A percentile compares a stretch with the other conserved stretches of the same genome.
Evolutionary conservation across 768 basidiomycete genomes (phyloP).

Genomic region (Leccinum subgranulosum): DNA sequence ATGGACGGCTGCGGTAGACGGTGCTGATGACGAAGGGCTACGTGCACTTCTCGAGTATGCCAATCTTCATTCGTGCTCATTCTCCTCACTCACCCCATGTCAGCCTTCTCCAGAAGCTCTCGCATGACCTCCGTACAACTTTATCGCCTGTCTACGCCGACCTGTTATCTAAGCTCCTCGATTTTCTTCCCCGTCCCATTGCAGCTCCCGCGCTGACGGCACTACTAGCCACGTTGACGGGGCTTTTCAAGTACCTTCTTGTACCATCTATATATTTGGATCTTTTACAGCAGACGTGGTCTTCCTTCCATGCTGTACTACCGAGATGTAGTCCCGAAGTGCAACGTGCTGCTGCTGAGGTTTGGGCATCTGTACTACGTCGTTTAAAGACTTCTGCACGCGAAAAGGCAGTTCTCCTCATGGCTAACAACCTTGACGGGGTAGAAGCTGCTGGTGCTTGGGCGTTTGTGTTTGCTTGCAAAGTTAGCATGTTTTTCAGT

Average conservation of each 20-base stretch:
- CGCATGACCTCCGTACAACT: conserved; percentile 78
- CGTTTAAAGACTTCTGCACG: conserved; percentile 62
- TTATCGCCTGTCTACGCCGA: conserved; percentile 59
- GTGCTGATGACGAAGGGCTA: conserved; percentile 69
- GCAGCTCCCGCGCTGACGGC: conserved; percentile 57
- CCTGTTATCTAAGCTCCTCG: conserved; percentile 53
- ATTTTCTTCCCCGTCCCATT: conserved; percentile 55
- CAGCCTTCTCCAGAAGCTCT: conserved; percentile 75
- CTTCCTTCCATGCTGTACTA: conserved; percentile 44
- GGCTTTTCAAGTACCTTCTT: conserved; percentile 70
- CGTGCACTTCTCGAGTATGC: conserved; percentile 75
- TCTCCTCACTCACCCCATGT: conserved; percentile 9
- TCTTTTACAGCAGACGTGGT: conserved; percentile 62
- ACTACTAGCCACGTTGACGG: conserved; percentile 65
- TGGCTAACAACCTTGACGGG: conserved; percentile 48
- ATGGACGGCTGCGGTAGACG: conserved; percentile 59
- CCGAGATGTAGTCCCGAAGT: conserved; percentile 66
- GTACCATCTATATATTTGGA: conserved; percentile 56
- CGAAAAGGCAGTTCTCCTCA: conserved; percentile 51
- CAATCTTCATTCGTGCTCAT: background rate
- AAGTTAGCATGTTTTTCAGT: conserved; percentile 41
- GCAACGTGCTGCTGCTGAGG: conserved; percentile 77
- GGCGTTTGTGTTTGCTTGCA: conserved; percentile 76
- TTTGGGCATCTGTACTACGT: conserved; percentile 79
- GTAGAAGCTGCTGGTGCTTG: conserved; percentile 69